Base-by-base conservation (phyloP, 148 eudicot genomes). In the Beta vulgaris region DNA sequence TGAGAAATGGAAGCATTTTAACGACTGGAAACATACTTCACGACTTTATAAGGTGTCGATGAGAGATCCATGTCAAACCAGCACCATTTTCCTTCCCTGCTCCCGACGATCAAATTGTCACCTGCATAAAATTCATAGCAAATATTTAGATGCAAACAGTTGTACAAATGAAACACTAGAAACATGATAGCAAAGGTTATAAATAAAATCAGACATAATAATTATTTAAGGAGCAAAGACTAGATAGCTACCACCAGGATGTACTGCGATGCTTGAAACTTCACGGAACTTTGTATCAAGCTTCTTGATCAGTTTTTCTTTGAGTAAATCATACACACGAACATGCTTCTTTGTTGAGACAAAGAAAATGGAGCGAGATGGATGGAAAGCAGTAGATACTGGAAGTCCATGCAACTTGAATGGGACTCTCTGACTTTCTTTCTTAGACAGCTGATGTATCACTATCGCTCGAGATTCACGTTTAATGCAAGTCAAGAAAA, bases 1-100 rank as follows among this genome's bases (percentile, higher is more conserved):
- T 7, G 7, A 64, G 68, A 7, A 64, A 21, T 16, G 44, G 23
- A 64, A 64, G 68, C 68, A 25, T n/a, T 37, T 44, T 29, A 36
- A 39, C 10, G 31, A 31, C 36, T 10, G 36, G 54, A 63, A 57
- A 81, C 94, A 80, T 92, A 96, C 99, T 82, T 88, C 74, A 86
- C 83, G 59, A 80, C 77, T 80, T 69, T 82, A 51, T 92, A 92
- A 78, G 99, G 98, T 48, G 76, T 84, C 55, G 97, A 85, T 65
- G 92, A 86, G 58, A 90, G 96, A 83, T 96, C 99, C 99, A 96
- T 91, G 85, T 96, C 99, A 91, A 96, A 92, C 99, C 99, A 96
- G 77, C 97, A 88, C 75, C 90, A 68, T 78, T 96, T 96, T 68
- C 99, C 99, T 70, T 96, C 98, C 84, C 82, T 88, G 87, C 98